These are phyloP conservation scores for Apodospora peruviana DNA, from an alignment of 495 filamentous ascomycete genomes.

Conservation along the genomic window DNA sequence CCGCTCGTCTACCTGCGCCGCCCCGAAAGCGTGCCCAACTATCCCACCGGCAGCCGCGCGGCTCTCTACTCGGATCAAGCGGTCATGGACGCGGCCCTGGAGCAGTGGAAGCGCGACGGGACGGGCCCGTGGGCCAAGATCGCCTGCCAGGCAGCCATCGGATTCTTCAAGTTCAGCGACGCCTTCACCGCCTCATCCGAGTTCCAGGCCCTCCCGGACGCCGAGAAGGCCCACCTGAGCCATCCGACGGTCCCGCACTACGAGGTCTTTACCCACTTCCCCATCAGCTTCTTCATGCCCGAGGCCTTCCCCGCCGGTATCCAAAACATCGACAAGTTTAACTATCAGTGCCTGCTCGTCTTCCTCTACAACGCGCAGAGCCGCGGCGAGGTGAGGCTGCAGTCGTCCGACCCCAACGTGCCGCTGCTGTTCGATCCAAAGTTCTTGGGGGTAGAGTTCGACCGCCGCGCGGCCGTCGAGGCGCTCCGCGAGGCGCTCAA, in stretches of 20 bases:
- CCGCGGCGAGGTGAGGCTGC: constrained; percentile 48
- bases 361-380: constrained; percentile 31
- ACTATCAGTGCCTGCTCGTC: constrained; percentile 25
- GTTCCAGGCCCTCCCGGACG: constrained; percentile 38
- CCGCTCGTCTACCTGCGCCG: constrained; percentile 21
- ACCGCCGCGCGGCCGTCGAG: constrained; percentile 50
- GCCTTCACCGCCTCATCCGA: constrained; percentile 29
- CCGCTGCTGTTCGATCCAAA: constrained; percentile 54
- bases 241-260: constrained; percentile 39
- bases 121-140: constrained; percentile 41
- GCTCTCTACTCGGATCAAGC: constrained; percentile 25
- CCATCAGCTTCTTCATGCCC: constrained; percentile 41
- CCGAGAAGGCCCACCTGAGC: constrained; percentile 34
- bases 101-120: constrained; percentile 42
- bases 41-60: constrained; percentile 20
- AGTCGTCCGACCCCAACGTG: constrained; percentile 48
- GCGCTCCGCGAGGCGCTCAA: constrained; percentile 42
- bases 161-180: constrained; percentile 49
- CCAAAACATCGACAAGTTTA: constrained; percentile 12
- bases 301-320: not conserved
- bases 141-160: constrained; percentile 38
- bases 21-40: too few species aligned
- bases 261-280: constrained; percentile 33
- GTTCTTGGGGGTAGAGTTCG: constrained; percentile 52
- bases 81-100: constrained; percentile 35